phyloP scores from a whole-genome alignment of 805 yeast species.

The Zygosaccharomyces bisporus region DNA sequence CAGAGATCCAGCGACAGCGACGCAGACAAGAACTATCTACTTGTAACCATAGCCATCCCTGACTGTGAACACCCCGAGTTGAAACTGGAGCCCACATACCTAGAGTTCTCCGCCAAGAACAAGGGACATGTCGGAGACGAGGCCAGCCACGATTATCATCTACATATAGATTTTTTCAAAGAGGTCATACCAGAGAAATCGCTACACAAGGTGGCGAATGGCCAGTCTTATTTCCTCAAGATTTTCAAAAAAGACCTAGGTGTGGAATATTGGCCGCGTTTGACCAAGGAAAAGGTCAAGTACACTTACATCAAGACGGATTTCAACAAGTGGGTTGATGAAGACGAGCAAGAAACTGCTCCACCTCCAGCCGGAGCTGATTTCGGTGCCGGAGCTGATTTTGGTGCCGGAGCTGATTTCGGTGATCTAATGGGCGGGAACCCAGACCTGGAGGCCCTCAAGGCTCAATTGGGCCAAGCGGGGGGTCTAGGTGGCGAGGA shows the following conservation, averaged over 20 bases:
- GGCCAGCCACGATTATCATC: constrained; percentile 46
- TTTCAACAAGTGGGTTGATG: constrained; percentile 97
- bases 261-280: constrained; percentile 91
- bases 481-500: constrained; percentile 39
- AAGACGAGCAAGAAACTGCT: constrained; percentile 79
- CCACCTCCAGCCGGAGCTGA: constrained; percentile 39
- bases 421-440: constrained; percentile 22
- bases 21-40: constrained; percentile 67
- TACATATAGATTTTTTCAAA: constrained; percentile 70
- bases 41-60: constrained; percentile 66
- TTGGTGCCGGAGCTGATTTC: constrained; percentile 45
- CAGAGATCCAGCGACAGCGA: constrained; percentile 85
- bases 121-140: constrained; percentile 47
- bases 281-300: constrained; percentile 81
- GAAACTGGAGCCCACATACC: constrained; percentile 51
- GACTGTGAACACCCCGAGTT: constrained; percentile 65
- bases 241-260: constrained; percentile 65
- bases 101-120: constrained; percentile 45
- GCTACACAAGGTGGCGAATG: constrained; percentile 49
- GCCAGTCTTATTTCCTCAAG: constrained; percentile 53
- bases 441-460: constrained; percentile 39
- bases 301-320: constrained; percentile 84
- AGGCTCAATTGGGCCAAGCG: constrained; percentile 29
- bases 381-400: too few species aligned
- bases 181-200: constrained; percentile 69